Conservation (phyloP, 2,329 filamentous ascomycete genomes). For the Dryadomyces sulphureus region DNA sequence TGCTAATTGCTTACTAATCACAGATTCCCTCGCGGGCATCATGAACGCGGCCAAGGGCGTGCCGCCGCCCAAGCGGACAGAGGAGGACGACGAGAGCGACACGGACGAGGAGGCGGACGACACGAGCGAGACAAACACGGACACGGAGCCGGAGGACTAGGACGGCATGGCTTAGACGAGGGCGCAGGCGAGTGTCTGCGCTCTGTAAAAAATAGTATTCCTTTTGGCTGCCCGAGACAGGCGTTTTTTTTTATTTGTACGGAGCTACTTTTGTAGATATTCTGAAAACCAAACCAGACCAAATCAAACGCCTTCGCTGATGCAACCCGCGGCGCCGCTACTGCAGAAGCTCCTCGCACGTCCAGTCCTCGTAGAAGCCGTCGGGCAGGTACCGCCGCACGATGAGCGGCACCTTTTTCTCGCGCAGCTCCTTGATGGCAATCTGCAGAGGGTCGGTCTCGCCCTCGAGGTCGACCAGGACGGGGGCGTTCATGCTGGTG, state of each 20-base stretch:
- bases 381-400: constrained; percentile 92
- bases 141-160: constrained; percentile 48
- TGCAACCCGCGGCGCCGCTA: constrained; percentile 14
- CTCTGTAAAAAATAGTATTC: background rate
- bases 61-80: constrained; percentile 34
- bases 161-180: too few relatives aligned
- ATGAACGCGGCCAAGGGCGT: constrained; percentile 77
- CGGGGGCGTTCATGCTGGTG: constrained; percentile 84
- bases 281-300: background rate
- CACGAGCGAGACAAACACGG: constrained; percentile 54
- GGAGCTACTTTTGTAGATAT: background rate
- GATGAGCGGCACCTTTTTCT: constrained; percentile 97
- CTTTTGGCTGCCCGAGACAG: background rate
- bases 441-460: constrained; percentile 97
- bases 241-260: background rate
- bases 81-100: constrained; percentile 25
- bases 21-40: constrained; percentile 80
- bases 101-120: constrained; percentile 47
- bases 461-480: constrained; percentile 90
- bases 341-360: constrained; percentile 81
- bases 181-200: background rate
- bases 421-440: constrained; percentile 88
- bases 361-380: constrained; percentile 98
- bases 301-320: constrained; percentile 13
- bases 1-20: constrained; percentile 6